These are phyloP conservation scores for Fusarium ambrosium DNA, from an alignment of 2,329 filamentous ascomycete genomes.

Conservation along the genomic window DNA sequence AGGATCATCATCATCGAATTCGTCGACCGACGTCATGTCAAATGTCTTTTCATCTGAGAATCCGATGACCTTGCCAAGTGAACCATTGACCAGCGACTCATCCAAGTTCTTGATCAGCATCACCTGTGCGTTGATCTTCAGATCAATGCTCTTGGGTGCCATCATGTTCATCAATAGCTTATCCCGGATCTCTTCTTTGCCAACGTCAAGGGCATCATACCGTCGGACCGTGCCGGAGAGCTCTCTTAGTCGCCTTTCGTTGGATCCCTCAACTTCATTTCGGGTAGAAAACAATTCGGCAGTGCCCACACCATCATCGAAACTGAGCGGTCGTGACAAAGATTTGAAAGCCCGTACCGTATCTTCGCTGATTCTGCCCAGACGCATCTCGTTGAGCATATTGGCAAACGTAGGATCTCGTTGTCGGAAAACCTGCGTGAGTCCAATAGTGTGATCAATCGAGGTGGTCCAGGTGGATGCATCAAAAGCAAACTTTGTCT, in stretches of 20 bases:
- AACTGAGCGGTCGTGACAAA: conserved; percentile 78
- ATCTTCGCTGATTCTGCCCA: conserved; percentile 82
- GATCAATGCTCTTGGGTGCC: conserved; percentile 82
- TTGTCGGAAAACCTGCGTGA: conserved; percentile 97
- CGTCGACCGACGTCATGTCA: conserved; percentile 56
- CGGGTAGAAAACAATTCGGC: conserved; percentile 96
- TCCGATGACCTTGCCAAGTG: conserved; percentile 81
- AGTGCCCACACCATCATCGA: conserved; percentile 76
- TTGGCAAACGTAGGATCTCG: conserved; percentile 88
- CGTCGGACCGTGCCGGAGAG: conserved; percentile 76
- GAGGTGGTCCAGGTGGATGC: conserved; percentile 91
- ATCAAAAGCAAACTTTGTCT: conserved; percentile 92
- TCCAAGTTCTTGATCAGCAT: conserved; percentile 99
- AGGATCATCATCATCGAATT: conserved; percentile 55
- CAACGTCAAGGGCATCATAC: conserved; percentile 82
- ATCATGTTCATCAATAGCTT: conserved; percentile 91
- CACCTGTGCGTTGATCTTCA: conserved; percentile 95
- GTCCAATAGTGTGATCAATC: conserved; percentile 94
- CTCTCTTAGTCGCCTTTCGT: conserved; percentile 78
- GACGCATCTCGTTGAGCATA: conserved; percentile 98
- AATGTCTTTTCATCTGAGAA: conserved; percentile 58
- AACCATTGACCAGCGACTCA: conserved; percentile 92
- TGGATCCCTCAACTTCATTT: conserved; percentile 89
- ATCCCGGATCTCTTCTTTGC: conserved; percentile 79
- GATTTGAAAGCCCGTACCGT: conserved; percentile 83